These are phyloP conservation scores for Aureobasidium subglaciale DNA, from an alignment of 2,329 filamentous ascomycete species.

Conservation along the genomic window DNA sequence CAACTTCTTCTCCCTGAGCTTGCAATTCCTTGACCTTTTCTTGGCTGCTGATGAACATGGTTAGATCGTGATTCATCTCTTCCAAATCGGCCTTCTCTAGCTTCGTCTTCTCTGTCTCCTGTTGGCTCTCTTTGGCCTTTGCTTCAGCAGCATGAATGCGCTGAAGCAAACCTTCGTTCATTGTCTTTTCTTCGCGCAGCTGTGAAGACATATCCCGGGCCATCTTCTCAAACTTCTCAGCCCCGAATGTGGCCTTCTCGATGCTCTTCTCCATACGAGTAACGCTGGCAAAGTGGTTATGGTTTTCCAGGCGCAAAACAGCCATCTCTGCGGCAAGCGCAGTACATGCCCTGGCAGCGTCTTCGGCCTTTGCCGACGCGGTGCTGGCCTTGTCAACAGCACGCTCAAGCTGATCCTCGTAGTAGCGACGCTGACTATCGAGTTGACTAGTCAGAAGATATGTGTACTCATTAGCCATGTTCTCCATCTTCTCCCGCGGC, in stretches of 20 bases:
- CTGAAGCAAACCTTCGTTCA: slow-evolving; percentile 73
- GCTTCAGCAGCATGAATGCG: slow-evolving; percentile 65
- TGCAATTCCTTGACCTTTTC: slow-evolving; percentile 67
- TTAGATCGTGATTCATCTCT: slow-evolving; percentile 81
- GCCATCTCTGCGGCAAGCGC: slow-evolving; percentile 45
- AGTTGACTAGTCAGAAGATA: slow-evolving; percentile 88
- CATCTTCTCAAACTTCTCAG: slow-evolving; percentile 65
- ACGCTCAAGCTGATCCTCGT: slow-evolving; percentile 84
- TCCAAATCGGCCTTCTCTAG: slow-evolving; percentile 62
- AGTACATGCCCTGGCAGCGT: slow-evolving; percentile 47
- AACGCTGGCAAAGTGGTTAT: slow-evolving; percentile 49
- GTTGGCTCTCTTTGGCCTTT: slow-evolving; percentile 51
- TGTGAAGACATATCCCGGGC: slow-evolving; percentile 68
- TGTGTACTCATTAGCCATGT: slow-evolving; percentile 88
- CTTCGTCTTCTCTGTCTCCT: slow-evolving; percentile 34
- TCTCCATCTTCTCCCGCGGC: slow-evolving; percentile 63
- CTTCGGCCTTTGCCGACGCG: slow-evolving; percentile 60
- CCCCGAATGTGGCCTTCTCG: slow-evolving; percentile 59
- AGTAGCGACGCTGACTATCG: slow-evolving; percentile 87
- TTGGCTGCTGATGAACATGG: slow-evolving; percentile 78
- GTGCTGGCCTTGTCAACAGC: slow-evolving; percentile 81
- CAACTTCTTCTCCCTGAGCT: slow-evolving; percentile 59
- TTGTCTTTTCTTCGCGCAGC: slow-evolving; percentile 77
- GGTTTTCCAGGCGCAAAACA: slow-evolving; percentile 48
- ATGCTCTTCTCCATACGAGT: slow-evolving; percentile 66